Conservation (phyloP, 2,329 filamentous ascomycete genomes). For the Ilyonectria destructans region DNA sequence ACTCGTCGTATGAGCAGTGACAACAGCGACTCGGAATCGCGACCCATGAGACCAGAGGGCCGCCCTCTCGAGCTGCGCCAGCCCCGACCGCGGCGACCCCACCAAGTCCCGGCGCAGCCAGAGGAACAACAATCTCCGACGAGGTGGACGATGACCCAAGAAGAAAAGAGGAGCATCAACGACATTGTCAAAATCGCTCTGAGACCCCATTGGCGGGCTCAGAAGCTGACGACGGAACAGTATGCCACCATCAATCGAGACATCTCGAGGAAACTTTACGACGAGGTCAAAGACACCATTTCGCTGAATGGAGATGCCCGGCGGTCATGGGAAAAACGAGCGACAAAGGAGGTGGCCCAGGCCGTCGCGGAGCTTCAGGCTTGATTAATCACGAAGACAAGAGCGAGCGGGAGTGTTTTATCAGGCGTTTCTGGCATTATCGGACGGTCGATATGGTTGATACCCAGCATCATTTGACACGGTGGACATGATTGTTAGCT, state of each 20-base stretch:
- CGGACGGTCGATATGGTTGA: conserved; percentile 51
- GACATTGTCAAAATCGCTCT: conserved; percentile 88
- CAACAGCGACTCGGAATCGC: conserved; percentile 43
- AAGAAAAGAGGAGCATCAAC: conserved; percentile 90
- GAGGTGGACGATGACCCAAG: conserved; percentile 78
- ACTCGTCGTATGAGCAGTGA: conserved; percentile 54
- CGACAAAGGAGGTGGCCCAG: conserved; percentile 83
- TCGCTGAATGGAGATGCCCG: conserved; percentile 77
- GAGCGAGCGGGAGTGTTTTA: conserved; percentile 47
- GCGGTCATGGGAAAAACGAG: conserved; percentile 82
- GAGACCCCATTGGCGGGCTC: conserved; percentile 86
- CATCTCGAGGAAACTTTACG: conserved; percentile 91
- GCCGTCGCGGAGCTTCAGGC: conserved; percentile 75
- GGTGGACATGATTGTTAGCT: conserved; percentile 48
- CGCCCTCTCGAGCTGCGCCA: conserved; percentile 67
- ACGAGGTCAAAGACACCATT: conserved; percentile 70
- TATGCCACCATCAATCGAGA: conserved; percentile 94
- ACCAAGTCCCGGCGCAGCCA: conserved; percentile 63
- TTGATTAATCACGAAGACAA: conserved; percentile 53
- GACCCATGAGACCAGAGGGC: conserved; percentile 46
- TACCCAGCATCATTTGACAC: conserved; percentile 53
- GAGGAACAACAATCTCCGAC: conserved; percentile 77
- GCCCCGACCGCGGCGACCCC: conserved; percentile 66
- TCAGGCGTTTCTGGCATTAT: conserved; percentile 52
- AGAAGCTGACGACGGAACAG: conserved; percentile 87